Evolutionary conservation across 129 eudicot genomes (phyloP), one percentile per base, ranked within the genome.

Genomic region (Heracleum sosnowskyi): DNA sequence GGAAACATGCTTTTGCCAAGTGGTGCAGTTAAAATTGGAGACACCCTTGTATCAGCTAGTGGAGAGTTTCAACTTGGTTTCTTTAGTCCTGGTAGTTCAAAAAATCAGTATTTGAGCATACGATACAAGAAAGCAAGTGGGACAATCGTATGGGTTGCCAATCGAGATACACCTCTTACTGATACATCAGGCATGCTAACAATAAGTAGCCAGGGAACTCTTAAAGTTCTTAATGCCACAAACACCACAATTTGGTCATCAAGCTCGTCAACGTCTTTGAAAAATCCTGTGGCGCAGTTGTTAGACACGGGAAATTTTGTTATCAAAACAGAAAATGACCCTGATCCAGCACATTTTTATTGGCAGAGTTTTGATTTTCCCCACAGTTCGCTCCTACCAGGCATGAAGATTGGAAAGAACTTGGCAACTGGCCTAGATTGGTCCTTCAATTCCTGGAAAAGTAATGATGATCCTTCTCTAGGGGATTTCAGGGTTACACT

Each of bases 291-390:
- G 33, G 75, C 79, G 16, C 72, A 46, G 76, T 72, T 82, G 10
- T 60, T 72, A 60, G 82, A 82, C 78, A 31, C 76, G 0, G 69
- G 76, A 70, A 79, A 79, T 79, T 39, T 79, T 33, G 69, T 79
- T 42, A 69, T 69, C 63, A 70, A 76, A 4, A 44, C 71, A 33
- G 72, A 24, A 2, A 37, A 66, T 34, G 69, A 35, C 31, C n/a
- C 12, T 72, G 34, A 36, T 47, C 36, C 4, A 22, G 69, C 5
- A 69, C 26, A 79, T 45, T 45, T 69, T 37, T 3, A 20, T 49
- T 79, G 81, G 81, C 81, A 79, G 36, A 79, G 81, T 34, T 79
- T 79, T n/a, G 81, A 79, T 74, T 74, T 18, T 72, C 82, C 82
- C 11, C 57, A 41, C 33, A 75, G 20, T 11, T 29, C 69, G 1